Evolutionary conservation across 2,329 filamentous ascomycete genomes (phyloP).

Genomic region (Scedosporium boydii): DNA sequence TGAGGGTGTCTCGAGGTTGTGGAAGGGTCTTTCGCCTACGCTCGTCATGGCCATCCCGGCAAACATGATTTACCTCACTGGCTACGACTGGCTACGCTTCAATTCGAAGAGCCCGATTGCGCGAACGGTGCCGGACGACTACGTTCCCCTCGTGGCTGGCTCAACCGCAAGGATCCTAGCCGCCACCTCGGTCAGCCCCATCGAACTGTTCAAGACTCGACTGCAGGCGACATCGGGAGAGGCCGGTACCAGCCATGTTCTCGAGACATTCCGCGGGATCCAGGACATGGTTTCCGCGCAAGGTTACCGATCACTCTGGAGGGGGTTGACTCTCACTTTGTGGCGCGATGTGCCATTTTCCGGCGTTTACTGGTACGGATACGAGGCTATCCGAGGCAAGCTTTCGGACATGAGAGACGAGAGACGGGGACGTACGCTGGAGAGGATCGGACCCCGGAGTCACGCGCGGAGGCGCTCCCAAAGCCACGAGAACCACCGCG

Average conservation of each 20-base stretch:
- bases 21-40: conserved; percentile 90
- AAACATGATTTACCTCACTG: conserved; percentile 98
- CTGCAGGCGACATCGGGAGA: conserved; percentile 67
- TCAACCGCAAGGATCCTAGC: conserved; percentile 69
- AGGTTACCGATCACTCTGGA: conserved; percentile 79
- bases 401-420: conserved; percentile 60
- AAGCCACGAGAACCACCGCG: conserved; percentile 58
- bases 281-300: conserved; percentile 67
- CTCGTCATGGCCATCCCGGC: conserved; percentile 87
- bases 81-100: conserved; percentile 87
- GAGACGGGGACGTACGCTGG: conserved; percentile 21
- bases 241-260: conserved; percentile 59
- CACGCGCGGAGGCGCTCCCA: conserved; percentile 45
- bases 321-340: conserved; percentile 79
- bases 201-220: conserved; percentile 88
- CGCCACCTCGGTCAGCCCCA: conserved; percentile 74
- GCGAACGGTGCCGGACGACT: conserved; percentile 52
- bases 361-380: conserved; percentile 96
- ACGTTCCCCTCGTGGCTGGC: conserved; percentile 73
- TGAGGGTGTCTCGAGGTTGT: conserved; percentile 77
- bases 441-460: conserved; percentile 25
- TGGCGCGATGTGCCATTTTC: conserved; percentile 98
- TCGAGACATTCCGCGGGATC: conserved; percentile 67
- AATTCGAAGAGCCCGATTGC: conserved; percentile 64
- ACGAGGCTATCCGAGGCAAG: conserved; percentile 68